Evolutionary conservation across 2,329 filamentous ascomycete species (phyloP).

Genomic region (Fusarium sp.): DNA sequence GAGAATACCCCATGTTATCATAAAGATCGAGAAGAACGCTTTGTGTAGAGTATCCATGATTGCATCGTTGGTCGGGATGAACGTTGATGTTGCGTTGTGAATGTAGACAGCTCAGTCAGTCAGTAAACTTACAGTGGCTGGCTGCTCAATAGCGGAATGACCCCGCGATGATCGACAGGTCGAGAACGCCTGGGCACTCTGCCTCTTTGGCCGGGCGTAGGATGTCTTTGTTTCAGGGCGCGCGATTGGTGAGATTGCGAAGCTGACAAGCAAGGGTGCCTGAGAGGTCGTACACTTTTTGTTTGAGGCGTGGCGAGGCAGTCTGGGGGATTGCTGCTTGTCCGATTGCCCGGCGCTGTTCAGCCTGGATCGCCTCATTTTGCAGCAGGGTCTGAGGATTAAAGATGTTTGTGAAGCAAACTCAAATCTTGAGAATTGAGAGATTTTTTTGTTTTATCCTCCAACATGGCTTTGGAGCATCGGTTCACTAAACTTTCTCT

Average conservation of each 20-base stretch:
- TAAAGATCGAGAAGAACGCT: conserved; percentile 20
- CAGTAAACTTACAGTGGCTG: neutral
- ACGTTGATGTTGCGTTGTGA: neutral
- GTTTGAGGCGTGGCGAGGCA: neutral
- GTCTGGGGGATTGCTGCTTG: neutral
- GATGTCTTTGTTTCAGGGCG: neutral
- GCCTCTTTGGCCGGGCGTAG: conserved; percentile 3
- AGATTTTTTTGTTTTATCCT: accelerated
- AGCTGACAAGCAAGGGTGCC: neutral
- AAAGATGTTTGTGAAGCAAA: too few species aligned
- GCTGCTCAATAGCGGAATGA: neutral
- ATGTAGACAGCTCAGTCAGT: neutral
- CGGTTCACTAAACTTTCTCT: conserved; percentile 1
- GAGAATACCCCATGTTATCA: neutral
- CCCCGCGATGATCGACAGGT: conserved; percentile 4
- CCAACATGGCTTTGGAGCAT: conserved; percentile 11
- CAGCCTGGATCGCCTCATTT: neutral
- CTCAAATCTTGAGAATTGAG: neutral
- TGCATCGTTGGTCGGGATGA: too few species aligned
- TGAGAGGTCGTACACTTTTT: neutral
- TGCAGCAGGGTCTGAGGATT: accelerated
- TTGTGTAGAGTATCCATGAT: conserved; percentile 11
- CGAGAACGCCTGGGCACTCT: neutral
- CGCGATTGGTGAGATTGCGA: conserved; percentile 1
- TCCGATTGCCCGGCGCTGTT: neutral